Evolutionary conservation across 257 asterid genomes (phyloP), one percentile per base, ranked within the genome.

Genomic region (Nicotiana paniculata): DNA sequence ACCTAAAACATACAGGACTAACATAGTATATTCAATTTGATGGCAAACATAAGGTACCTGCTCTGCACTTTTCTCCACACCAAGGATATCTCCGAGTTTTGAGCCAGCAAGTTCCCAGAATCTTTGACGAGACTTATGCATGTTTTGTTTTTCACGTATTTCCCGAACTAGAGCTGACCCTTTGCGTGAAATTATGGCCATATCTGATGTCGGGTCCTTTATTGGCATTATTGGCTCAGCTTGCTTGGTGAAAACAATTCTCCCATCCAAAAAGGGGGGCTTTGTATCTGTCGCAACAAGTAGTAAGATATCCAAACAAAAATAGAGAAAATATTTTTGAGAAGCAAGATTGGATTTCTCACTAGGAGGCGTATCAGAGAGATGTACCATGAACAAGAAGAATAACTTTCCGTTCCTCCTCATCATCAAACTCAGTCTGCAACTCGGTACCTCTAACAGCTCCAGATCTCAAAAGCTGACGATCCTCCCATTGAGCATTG

Each of bases 51-150:
- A 46, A 63, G 87, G 70, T 86, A 92, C 98, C 92, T 95, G 98
- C 70, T 93, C 98, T 51, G 95, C 93, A 74, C 95, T 90, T 88
- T 95, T 95, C 90, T 96, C 98, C 82, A 96, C 98, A 39, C 99
- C 99, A 81, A 96, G 97, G 85, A 94, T 96, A 59, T 96, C 89
- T 66, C 99, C 99, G 3, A 94, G 91, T 85, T 93, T 93, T 53
- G 99, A 94, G 84, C 98, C 99, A 81, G 99, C 98, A 81, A 96
- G 98, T 86, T 96, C 99, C 99, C 98, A 96, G 87, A 96, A 96
- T 21, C 98, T 93, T 83, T 96, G 98, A 7, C 99, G 93, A 24
- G 99, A 96, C 89, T 96, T 96, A 82, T 90, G 91, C 91, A 85
- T 84, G 85, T 97, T 96, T 85, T 96, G 99, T 82, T 96, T 96